These are phyloP conservation scores for Colletotrichum lentis DNA, from an alignment of 2,329 filamentous ascomycete species.

Conservation along the genomic window DNA sequence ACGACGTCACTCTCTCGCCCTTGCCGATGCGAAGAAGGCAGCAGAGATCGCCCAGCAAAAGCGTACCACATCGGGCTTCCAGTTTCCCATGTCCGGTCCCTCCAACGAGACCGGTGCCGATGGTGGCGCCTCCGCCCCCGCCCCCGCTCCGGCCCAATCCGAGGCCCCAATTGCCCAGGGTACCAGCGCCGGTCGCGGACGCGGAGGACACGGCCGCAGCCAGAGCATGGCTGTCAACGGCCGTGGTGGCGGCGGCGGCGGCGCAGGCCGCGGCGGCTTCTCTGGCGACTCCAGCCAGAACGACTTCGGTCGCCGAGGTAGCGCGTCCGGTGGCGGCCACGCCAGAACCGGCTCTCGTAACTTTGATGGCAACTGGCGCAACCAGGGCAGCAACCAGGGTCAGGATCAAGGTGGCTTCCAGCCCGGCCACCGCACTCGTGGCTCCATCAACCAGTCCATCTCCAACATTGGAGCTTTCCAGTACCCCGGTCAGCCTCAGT, in stretches of 20 bases:
- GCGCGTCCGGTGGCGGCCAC: conserved; percentile 72
- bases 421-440: conserved; percentile 86
- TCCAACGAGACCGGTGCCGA: conserved; percentile 68
- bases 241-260: conserved; percentile 73
- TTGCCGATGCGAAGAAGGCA: conserved; percentile 97
- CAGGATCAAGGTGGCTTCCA: conserved; percentile 85
- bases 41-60: conserved; percentile 97
- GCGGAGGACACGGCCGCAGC: conserved; percentile 75
- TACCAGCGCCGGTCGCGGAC: conserved; percentile 60
- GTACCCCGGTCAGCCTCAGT: conserved; percentile 85
- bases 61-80: conserved; percentile 90
- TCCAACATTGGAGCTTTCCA: conserved; percentile 86
- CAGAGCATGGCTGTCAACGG: conserved; percentile 82
- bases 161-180: conserved; percentile 52
- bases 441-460: conserved; percentile 84
- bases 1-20: conserved; percentile 89
- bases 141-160: conserved; percentile 43
- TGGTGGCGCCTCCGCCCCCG: conserved; percentile 52
- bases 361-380: conserved; percentile 98
- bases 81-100: conserved; percentile 83
- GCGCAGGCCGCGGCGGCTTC: conserved; percentile 72
- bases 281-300: conserved; percentile 54
- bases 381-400: conserved; percentile 73
- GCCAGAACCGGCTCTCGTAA: conserved; percentile 86
- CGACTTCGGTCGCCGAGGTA: conserved; percentile 74